Conservation (phyloP, 257 asterid genomes). For the Solanum appendiculatum region DNA sequence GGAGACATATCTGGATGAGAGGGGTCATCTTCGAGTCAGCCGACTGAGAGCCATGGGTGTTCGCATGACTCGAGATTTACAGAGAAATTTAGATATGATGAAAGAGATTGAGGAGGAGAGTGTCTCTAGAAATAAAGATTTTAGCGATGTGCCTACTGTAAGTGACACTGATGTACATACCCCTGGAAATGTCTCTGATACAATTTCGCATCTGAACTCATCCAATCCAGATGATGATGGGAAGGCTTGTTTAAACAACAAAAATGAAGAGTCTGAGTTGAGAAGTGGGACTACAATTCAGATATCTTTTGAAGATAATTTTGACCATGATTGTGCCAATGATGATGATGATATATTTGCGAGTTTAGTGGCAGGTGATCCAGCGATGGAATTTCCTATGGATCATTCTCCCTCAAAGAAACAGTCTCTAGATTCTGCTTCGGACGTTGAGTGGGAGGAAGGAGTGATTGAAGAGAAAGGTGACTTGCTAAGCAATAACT, state of each 20-base stretch:
- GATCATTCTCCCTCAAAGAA: constrained; percentile 21
- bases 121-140: constrained; percentile 8
- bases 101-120: constrained; percentile 65
- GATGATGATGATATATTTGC: constrained; percentile 68
- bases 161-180: constrained; percentile 14
- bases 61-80: constrained; percentile 93
- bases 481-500: neutral
- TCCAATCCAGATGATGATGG: constrained; percentile 17
- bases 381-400: constrained; percentile 29
- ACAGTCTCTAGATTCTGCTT: constrained; percentile 28
- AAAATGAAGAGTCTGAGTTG: constrained; percentile 11
- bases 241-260: constrained; percentile 15
- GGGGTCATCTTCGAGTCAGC: constrained; percentile 79
- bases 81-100: constrained; percentile 90
- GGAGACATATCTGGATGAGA: constrained; percentile 84
- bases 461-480: constrained; percentile 35
- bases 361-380: constrained; percentile 61
- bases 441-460: constrained; percentile 74
- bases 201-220: constrained; percentile 15
- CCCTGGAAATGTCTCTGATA: constrained; percentile 12
- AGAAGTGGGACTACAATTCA: constrained; percentile 48
- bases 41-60: constrained; percentile 87
- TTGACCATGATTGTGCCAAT: constrained; percentile 17
- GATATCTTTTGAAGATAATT: constrained; percentile 65
- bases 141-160: constrained; percentile 3